Percentiles rank a stretch among this genome's conserved stretches.
These are phyloP conservation scores for Tuber microsphaerosporum DNA, from an alignment of 495 filamentous ascomycete genomes.

Conservation along the genomic window DNA sequence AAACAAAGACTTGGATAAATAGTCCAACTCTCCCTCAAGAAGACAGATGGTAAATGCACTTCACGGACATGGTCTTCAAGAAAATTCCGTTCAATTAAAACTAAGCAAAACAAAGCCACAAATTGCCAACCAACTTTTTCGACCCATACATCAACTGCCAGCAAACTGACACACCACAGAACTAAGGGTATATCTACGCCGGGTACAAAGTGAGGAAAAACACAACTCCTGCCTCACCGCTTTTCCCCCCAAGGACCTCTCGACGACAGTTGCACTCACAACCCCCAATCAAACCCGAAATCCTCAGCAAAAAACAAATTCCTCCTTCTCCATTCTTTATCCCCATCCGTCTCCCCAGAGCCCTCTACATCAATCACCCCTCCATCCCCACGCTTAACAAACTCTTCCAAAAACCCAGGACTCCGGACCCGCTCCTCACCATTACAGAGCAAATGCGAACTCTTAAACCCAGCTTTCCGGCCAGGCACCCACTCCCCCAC, in stretches of 20 bases:
- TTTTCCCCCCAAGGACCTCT: neutral
- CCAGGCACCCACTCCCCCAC: conserved; percentile 34
- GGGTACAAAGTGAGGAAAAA: neutral
- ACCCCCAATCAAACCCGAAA: conserved; percentile 35
- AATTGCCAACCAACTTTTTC: neutral
- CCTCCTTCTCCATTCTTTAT: conserved; percentile 35
- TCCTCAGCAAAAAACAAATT: conserved; percentile 33
- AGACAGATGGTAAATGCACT: neutral
- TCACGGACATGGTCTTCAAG: neutral
- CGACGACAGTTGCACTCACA: conserved; percentile 7
- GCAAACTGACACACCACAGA: neutral
- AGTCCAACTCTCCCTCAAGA: neutral
- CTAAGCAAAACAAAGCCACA: neutral
- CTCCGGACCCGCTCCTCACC: conserved; percentile 22
- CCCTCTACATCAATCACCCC: conserved; percentile 3
- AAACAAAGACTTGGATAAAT: neutral
- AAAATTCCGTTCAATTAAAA: neutral
- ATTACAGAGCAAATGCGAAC: conserved; percentile 26
- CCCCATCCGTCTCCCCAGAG: conserved; percentile 14
- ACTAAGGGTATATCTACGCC: neutral
- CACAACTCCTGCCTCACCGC: neutral
- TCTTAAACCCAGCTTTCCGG: conserved; percentile 30
- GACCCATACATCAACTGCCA: neutral
- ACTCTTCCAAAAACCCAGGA: conserved; percentile 26
- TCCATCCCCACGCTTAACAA: conserved; percentile 26